Percentiles rank a stretch among this genome's conserved stretches.
These are phyloP conservation scores for Ophiostoma novo-ulmi DNA, from an alignment of 2,329 filamentous ascomycete genomes.

Conservation along the genomic window DNA sequence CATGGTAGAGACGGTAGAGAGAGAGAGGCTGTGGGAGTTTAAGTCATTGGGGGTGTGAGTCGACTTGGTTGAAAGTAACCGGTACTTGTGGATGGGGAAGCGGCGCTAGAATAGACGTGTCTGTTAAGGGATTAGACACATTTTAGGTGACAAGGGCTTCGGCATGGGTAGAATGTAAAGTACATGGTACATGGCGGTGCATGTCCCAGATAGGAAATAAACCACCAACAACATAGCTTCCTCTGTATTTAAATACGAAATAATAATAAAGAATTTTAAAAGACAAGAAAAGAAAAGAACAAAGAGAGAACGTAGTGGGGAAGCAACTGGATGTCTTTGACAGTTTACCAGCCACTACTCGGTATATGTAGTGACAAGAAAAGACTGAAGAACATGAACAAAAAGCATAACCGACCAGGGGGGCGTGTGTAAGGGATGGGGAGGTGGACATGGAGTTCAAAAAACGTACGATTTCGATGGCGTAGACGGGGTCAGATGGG, in stretches of 20 bases:
- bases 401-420: conserved; percentile 18
- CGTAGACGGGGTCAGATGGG: conserved; percentile 25
- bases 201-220: conserved; percentile 7
- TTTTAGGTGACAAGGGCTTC: not conserved
- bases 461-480: conserved; percentile 35
- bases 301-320: no score
- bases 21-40: not conserved
- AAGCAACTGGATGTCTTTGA: no score
- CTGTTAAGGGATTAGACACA: no score
- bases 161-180: not conserved
- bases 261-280: no score
- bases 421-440: conserved; percentile 28
- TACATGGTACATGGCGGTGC: not conserved
- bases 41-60: not conserved
- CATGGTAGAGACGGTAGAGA: no score
- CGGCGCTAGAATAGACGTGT: not conserved
- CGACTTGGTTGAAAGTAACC: not conserved
- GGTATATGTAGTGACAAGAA: no score
- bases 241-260: no score
- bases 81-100: not conserved
- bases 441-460: conserved; percentile 26
- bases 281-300: no score
- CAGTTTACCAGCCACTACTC: no score
- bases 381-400: not conserved
- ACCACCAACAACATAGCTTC: not conserved